Evolutionary conservation across 331 rosid genomes (phyloP), one percentile per base, ranked within the genome.

Genomic region (Spiraea crenata): DNA sequence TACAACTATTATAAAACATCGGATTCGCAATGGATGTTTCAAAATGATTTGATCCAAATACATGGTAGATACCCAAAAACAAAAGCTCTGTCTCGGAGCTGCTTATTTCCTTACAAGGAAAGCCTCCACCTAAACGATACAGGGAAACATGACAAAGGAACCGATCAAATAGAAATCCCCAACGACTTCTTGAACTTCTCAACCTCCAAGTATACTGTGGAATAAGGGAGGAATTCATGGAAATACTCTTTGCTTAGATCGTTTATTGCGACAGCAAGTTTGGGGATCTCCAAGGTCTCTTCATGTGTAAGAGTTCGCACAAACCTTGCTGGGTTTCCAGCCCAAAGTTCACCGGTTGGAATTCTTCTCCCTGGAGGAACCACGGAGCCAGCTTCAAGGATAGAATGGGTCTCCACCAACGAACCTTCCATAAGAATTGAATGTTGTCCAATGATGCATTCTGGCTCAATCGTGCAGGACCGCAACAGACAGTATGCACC

Each of bases 371-470:
- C 97, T 0, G 97, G 97, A 9, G 98, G 97, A 73, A 93, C 85
- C 17, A 93, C 98, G 13, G 98, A 93, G 74, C 98, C 97, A 61
- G 97, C 97, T 87, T 93, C 98, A 48, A 93, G 90, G 76, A 93
- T 93, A 48, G 98, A 80, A 41, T 90, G 93, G 47, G 96, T 85
- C 85, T 93, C 98, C 69, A 93, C 90, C 74, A 93, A 66, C 9
- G 97, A 93, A 58, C 98, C 98, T 84, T 93, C 98, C 97, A 93
- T 88, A 68, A 93, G 93, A 66, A 93, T 93, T 49, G 97, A 93
- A 72, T 85, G 97, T 86, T 90, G 97, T 66, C 98, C 97, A 34
- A 93, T 87, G 40, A 93, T 88, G 81, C 96, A 91, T 81, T 93
- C 98, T 17, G 98, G 98, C 84, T 93, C 98, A 49, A 93, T 80